phyloP scores from a whole-genome alignment of 306 rosid species.

The Coriaria nepalensis region DNA sequence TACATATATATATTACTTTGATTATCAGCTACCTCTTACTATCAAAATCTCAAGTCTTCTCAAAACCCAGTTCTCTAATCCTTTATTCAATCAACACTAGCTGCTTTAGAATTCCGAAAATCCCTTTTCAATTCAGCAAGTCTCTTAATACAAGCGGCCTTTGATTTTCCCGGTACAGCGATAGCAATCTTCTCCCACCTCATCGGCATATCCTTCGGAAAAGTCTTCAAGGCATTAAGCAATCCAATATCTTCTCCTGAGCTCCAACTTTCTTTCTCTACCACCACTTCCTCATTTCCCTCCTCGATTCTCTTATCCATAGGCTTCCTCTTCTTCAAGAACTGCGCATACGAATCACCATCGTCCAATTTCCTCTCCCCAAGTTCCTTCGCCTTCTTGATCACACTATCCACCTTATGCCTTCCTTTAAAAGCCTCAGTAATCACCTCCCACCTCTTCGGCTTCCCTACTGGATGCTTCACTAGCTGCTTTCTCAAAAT shows the following conservation, averaged over 20 bases:
- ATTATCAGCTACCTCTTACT: too few relatives aligned
- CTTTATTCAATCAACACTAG: constrained; percentile 18
- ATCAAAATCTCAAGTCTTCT: constrained; percentile 3
- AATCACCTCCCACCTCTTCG: constrained; percentile 78
- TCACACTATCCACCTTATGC: constrained; percentile 64
- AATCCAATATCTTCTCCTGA: constrained; percentile 63
- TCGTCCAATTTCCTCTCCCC: constrained; percentile 64
- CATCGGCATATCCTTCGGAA: constrained; percentile 73
- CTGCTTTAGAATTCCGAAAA: constrained; percentile 63
- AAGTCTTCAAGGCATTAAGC: constrained; percentile 77
- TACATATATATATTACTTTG: too few relatives aligned
- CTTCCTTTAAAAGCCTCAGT: constrained; percentile 62
- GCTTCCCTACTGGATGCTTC: constrained; percentile 83
- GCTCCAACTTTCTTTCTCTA: constrained; percentile 30
- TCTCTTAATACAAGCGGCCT: constrained; percentile 76
- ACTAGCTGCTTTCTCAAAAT: constrained; percentile 63
- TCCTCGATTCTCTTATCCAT: constrained; percentile 52
- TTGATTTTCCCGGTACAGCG: constrained; percentile 77
- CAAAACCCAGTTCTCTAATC: constrained; percentile 2
- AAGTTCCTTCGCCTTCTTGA: constrained; percentile 57
- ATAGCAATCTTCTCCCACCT: constrained; percentile 96
- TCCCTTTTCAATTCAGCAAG: constrained; percentile 64
- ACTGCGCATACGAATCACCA: constrained; percentile 62
- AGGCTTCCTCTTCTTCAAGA: constrained; percentile 68
- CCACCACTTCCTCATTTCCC: constrained; percentile 17